Evolutionary conservation across 1,139 yeast genomes (phyloP).

Genomic region (Kluyveromyces marxianus): DNA sequence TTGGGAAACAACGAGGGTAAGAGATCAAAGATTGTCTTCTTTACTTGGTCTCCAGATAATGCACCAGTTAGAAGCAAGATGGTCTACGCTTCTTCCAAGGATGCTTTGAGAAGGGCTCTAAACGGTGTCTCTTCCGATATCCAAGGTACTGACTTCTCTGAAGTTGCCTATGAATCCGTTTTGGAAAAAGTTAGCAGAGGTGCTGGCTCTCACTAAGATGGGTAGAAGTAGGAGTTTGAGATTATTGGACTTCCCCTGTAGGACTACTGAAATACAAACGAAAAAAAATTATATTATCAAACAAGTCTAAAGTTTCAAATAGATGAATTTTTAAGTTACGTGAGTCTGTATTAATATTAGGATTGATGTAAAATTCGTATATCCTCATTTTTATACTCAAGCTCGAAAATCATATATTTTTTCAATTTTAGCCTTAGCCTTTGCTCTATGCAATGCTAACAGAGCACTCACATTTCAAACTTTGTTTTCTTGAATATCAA

Average conservation of each 20-base stretch:
- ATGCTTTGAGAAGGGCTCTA: conserved; percentile 93
- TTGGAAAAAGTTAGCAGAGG: conserved; percentile 85
- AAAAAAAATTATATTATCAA: too few species aligned
- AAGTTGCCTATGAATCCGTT: conserved; percentile 89
- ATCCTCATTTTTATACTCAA: too few species aligned
- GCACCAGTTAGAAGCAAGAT: conserved; percentile 92
- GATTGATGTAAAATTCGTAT: too few species aligned
- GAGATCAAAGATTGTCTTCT: conserved; percentile 89
- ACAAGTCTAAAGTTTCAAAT: too few species aligned
- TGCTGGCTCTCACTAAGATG: conserved; percentile 49
- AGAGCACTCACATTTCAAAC: not conserved
- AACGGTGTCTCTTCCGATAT: conserved; percentile 90
- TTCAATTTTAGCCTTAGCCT: too few species aligned
- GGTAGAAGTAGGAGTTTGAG: not conserved
- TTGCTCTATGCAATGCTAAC: too few species aligned
- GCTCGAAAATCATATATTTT: too few species aligned
- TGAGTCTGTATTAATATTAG: too few species aligned
- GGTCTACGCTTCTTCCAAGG: conserved; percentile 97
- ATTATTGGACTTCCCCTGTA: not conserved
- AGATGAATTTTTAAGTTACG: too few species aligned
- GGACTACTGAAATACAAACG: too few species aligned
- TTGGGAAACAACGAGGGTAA: conserved; percentile 87
- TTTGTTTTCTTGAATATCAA: conserved; percentile 39
- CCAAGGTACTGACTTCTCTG: conserved; percentile 97
- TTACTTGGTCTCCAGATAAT: conserved; percentile 97